Evolutionary conservation across 805 yeast species (phyloP).

Genomic region (Wickerhamiella shivajii): DNA sequence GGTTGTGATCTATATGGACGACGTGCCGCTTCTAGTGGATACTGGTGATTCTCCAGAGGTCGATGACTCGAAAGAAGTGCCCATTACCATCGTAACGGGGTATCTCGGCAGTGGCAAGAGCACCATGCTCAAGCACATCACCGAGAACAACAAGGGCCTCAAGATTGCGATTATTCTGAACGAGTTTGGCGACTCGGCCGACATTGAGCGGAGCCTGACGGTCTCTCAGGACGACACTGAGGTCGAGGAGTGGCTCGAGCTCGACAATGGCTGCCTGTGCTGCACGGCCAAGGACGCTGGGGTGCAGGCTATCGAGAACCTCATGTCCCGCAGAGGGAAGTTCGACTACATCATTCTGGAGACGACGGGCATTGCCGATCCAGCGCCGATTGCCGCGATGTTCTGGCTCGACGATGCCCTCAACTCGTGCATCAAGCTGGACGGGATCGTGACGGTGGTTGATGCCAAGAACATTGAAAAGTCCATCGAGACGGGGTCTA

Average conservation of each 20-base stretch:
- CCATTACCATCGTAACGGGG: slow-evolving; percentile 88
- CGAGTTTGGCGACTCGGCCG: slow-evolving; percentile 78
- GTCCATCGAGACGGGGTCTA: slow-evolving; percentile 50
- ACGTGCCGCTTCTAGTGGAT: slow-evolving; percentile 20
- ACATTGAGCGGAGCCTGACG: slow-evolving; percentile 75
- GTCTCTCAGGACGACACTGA: slow-evolving; percentile 35
- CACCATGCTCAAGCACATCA: slow-evolving; percentile 63
- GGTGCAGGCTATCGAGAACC: slow-evolving; percentile 80
- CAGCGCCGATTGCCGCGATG: slow-evolving; percentile 93
- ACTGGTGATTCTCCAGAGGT: slow-evolving; percentile 5
- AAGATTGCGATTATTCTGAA: slow-evolving; percentile 81
- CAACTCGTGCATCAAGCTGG: slow-evolving; percentile 70
- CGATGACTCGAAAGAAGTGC: slow-evolving; percentile 31
- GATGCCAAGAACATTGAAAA: slow-evolving; percentile 47
- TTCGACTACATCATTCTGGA: slow-evolving; percentile 88
- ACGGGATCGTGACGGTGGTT: slow-evolving; percentile 80
- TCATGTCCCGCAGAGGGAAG: slow-evolving; percentile 53
- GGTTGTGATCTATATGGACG: no score
- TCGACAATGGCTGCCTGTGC: slow-evolving; percentile 93
- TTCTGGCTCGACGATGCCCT: slow-evolving; percentile 94
- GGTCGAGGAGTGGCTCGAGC: slow-evolving; percentile 87
- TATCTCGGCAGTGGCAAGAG: slow-evolving; percentile 88
- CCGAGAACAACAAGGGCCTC: slow-evolving; percentile 45
- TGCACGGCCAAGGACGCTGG: slow-evolving; percentile 94
- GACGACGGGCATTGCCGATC: slow-evolving; percentile 95